Evolutionary conservation across 2,329 filamentous ascomycete species (phyloP).

Genomic region (Trichoderma citrinoviride): DNA sequence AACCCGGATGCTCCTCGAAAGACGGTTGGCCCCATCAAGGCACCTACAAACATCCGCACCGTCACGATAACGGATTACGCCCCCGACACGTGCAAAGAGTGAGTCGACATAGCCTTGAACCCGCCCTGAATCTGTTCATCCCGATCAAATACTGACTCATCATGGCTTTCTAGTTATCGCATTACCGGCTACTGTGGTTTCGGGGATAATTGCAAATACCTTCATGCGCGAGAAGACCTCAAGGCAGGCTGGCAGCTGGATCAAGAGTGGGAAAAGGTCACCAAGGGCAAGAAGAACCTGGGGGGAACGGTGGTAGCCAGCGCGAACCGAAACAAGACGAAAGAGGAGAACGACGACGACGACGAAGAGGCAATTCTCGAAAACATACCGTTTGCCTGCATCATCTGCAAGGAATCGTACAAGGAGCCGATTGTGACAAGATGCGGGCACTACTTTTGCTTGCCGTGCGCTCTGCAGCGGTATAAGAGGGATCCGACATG

Average conservation of each 20-base stretch:
- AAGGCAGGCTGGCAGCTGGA: constrained; percentile 96
- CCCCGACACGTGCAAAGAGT: constrained; percentile 90
- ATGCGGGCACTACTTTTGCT: constrained; percentile 95
- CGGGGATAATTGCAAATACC: constrained; percentile 62
- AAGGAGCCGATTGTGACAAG: constrained; percentile 79
- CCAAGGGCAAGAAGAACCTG: constrained; percentile 64
- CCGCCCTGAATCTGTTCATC: background rate
- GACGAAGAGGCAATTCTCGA: constrained; percentile 63
- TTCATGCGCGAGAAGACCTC: constrained; percentile 74
- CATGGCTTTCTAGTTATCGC: background rate
- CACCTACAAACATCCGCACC: constrained; percentile 83
- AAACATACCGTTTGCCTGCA: constrained; percentile 84
- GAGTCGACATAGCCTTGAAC: background rate
- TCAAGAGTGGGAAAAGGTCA: constrained; percentile 84
- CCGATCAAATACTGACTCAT: background rate
- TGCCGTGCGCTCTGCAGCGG: constrained; percentile 79
- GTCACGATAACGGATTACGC: constrained; percentile 89
- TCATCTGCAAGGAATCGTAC: constrained; percentile 80
- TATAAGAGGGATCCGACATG: constrained; percentile 87
- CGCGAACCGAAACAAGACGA: constrained; percentile 47
- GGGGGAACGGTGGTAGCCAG: constrained; percentile 61
- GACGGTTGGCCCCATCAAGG: constrained; percentile 81
- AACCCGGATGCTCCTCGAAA: constrained; percentile 70
- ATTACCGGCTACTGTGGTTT: constrained; percentile 38
- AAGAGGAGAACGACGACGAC: constrained; percentile 30